Evolutionary conservation across 192 early-diverging fungal species (phyloP), one percentile per base, ranked within the genome.

Genomic region (Gryganskiella cystojenkinii): DNA sequence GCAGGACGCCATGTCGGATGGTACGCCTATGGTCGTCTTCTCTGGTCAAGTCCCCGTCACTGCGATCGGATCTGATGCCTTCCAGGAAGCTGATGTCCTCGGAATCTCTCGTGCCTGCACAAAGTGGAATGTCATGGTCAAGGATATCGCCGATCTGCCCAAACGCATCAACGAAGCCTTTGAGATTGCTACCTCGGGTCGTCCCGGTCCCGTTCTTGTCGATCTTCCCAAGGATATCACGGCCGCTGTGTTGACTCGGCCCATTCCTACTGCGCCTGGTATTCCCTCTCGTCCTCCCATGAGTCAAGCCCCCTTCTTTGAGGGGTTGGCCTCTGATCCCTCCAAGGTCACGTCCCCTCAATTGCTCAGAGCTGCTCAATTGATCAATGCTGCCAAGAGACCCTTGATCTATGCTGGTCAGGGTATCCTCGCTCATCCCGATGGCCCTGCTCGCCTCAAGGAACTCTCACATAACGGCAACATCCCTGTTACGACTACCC

Each of bases 111-210:
- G 98, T 31, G 84, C 93, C n/a, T 99, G 98, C 86, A 97, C 98
- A 81, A 99, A 98, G 81, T 99, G 98, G 98, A 99, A 99, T 78
- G 96, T 98, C 34, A 95, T 97, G 96, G 95, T 99, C 81, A 95
- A 94, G 75, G 94, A 97, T 74, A 89, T 99, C 73, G 86, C 92
- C 61, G 98, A 99, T 83, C 86, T 99, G 42, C 98, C 98, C 47
- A 87, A 95, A 31, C 93, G 98, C 78, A 97, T 99, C 85, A 97
- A 96, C 80, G 98, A 99, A 84, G 96, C 98, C 15, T 99, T 99
- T 70, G 91, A 96, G 70, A 98, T 99, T 68, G 98, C 96, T 24
- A 97, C 94, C 2, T 91, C 88, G 8, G 98, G 98, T 31, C 90
- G 98, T 4, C 98, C 96, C 3, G 98, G 98, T 24, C 98, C 98